Evolutionary conservation across 352 stramenopile species (phyloP), one percentile per base, ranked within the genome.

Genomic region (Elongisporangium anandrum): DNA sequence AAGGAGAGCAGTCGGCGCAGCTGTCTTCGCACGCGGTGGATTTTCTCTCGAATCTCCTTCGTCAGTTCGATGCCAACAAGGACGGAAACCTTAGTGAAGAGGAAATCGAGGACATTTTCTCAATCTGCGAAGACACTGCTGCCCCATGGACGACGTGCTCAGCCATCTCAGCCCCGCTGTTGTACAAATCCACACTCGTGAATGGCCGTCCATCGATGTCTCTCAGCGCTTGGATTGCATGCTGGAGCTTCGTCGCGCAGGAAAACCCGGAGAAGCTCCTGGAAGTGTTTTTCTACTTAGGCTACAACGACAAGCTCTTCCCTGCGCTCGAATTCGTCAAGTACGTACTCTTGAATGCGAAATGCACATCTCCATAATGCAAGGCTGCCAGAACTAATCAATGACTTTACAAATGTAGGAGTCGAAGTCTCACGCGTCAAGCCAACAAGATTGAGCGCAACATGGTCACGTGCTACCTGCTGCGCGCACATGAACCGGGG

Each of bases 51-150:
- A 79, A 79, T 45, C 34, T 96, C 48, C 85, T 95, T 50, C 75
- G 79, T 20, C 86, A 95, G 57, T 95, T 95, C 69, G 86, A 94
- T 63, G 73, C 70, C 6, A 86, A 94, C 65, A 91, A 92, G 67
- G 85, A 94, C 59, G 77, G 81, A 45, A 82, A 85, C 21, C 72
- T 96, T 50, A 66, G 61, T 2, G 69, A 82, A 39, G 77, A 87
- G 50, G 82, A 94, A 26, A 59, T 95, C 50, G 72, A 87, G 24
- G 77, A 77, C 45, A 82, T 96, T 58, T 96, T 96, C 60, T 88
- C 80, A 8, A 94, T 96, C 63, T 90, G 78, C 59, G 78, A 89
- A 38, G 78, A 92, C 50, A 77, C 77, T 48, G 60, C 73, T 56
- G 66, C 81, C 21, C 84, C 83, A 12, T 95, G 85, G 85, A 77